Base-by-base conservation (phyloP, 108 stramenopile genomes). In the Skeletonema tropicum region DNA sequence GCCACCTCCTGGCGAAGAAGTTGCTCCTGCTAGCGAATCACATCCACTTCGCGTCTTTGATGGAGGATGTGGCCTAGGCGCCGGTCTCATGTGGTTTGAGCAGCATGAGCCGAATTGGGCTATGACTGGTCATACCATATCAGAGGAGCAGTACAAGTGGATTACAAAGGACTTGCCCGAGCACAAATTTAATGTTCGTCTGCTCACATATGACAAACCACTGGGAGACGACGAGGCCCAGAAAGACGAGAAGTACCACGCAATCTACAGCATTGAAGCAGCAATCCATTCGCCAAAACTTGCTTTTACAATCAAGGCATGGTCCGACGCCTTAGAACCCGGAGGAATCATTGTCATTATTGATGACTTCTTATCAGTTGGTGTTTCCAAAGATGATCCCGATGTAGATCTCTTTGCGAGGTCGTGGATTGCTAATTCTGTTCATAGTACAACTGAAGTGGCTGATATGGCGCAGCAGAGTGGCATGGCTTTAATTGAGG, bases 201-300 rank as follows among this genome's bases (percentile, higher is more conserved):
- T 87, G 35, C 71, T 64, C 55, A 74, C 77, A 14, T 87, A 75
- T 30, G 83, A 87, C 61, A 78, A 86, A 63, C 70, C 70, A 26
- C 42, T 71, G 10, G 36, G 39, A 11, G 57, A 75, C 35, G 77
- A 66, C 9, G 64, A 66, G 6, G 23, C 32, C 2, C 26, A 1
- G 2, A 29, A 29, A 41, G 55, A 62, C 2, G 61, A 36, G 0
- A 48, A 59, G n/a, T 87, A 68, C 52, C 75, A 87, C 52, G 73
- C 73, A 6, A 73, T 87, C 8, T 87, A 84, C 64, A 84, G 83
- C 45, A 87, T 87, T 48, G 86, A 87, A 71, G 86, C 86, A n/a
- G 73, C 83, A 68, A 82, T 87, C 46, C 86, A 87, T 71, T 82
- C 83, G 11, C 62, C 80, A 14, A 73, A 87, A 57, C 13, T 81